Evolutionary conservation across 805 yeast species (phyloP), one percentile per base, ranked within the genome.

Genomic region (Wickerhamiella australiensis): DNA sequence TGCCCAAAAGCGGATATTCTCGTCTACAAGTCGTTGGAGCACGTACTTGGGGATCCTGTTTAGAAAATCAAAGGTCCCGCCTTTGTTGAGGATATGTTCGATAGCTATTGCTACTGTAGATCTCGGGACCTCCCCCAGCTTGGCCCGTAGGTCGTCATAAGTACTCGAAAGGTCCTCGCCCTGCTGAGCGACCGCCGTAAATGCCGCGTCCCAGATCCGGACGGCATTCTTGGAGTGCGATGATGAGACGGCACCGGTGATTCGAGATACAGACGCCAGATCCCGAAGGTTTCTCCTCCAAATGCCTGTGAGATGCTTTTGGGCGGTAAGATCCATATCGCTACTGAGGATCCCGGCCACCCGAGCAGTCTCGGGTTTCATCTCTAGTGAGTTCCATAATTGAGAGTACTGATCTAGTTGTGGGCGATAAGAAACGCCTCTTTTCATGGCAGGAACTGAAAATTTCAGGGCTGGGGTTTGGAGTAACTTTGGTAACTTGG

Each of bases 281-380:
- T 23, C 47, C 18, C 40, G 20, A 29, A 45, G 36, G 13, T 25
- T 45, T 12, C 18, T 25, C n/a, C 41, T 13, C 47, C 47, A 45
- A 9, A 35, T 23, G 17, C 17, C 23, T 13, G 33, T 23, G 12
- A 45, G 42, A 6, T 36, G 35, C 11, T 45, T 45, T 17, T 45
- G 47, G 11, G 47, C 27, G n/a, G 27, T 17, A 18, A 17, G 42
- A 15, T 23, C 29, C 47, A 45, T 33, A 15, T 35, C 29, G 4
- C 33, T 15, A 15, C 20, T 23, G 29, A 45, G 26, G 12, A 45
- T 29, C 6, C 35, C 47, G 5, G 40, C 20, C n/a, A 45, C 31
- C n/a, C 41, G 40, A 12, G 36, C 42, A 9, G 11, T 22, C 18
- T 45, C 47, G 15, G 47, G 41, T 17, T 45, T 45, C 5, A 36